Base-by-base conservation (phyloP, 495 filamentous ascomycete species). In the Massariosphaeria phaeospora region DNA sequence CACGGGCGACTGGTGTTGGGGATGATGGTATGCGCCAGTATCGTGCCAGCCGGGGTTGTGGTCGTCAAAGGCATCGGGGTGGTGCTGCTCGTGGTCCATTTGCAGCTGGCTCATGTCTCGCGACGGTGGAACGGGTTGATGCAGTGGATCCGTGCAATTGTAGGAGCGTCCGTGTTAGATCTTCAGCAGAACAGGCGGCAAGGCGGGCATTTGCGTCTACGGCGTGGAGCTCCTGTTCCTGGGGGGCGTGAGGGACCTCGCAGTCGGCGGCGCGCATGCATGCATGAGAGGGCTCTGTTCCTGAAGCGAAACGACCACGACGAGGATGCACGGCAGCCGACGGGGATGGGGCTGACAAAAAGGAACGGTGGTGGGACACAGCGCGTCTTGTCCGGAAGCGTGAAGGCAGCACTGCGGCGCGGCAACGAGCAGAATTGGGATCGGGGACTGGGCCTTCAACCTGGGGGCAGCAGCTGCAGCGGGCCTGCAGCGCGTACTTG, bases 1-100 rank as follows among this genome's bases (percentile, higher is more conserved):
- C 17, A 65, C 66, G 2, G 75, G 73, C 27, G 75, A 73, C 20
- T 66, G 64, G 41, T 73, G 70, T 29, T 69, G 66, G 23, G 64
- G 60, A 27, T 65, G 69, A 21, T 48, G 45, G 38, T 69, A 71
- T 20, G 61, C 35, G 24, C 48, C 46, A 42, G 52, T 57, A 27
- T 64, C 59, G 13, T 68, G 46, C 59, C 67, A 64, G 27, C 62
- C 47, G 15, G 41, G 33, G 36, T 47, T 47, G 40, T 57, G 56
- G 55, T 69, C 69, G 46, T 70, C 60, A 48, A 67, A 68, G 13
- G 57, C 50, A 18, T 62, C 52, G 31, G 52, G 55, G 44, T 57
- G 54, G 40, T 67, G 64, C 34, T 64, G 67, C 17, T 70, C 67
- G 54, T 67, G 69, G 57, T 72, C 71, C 64, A 70, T 70, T 35